Evolutionary conservation across 2,329 filamentous ascomycete genomes (phyloP), one percentile per base, ranked within the genome.

Genomic region (Venturiaceae sp.): DNA sequence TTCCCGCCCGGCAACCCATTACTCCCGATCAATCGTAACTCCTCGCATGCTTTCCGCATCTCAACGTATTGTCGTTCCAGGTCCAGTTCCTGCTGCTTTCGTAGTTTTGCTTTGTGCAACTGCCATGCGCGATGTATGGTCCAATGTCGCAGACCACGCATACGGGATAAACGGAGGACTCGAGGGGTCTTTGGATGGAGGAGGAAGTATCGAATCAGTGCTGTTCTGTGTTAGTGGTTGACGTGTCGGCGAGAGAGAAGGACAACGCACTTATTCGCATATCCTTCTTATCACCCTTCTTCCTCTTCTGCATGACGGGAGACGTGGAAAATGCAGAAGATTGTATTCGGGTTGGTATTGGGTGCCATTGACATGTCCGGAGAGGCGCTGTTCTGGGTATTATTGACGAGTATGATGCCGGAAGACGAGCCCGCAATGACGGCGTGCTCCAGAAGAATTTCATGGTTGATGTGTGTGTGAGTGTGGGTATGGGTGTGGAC

Each of bases 61-160:
- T 83, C 83, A 68, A 89, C 86, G 75, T 92, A 91, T 77, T 84
- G 83, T 44, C 88, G 80, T 75, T 90, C 83, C 52, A 96, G 80
- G 71, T 92, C 89, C 58, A 80, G 75, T 69, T 88, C 80, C 55
- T 84, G 80, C 36, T 77, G 75, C 63, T 81, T 77, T 53, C 85
- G 84, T 66, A 85, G 80, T 69, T 88, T 82, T 65, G 85, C 81
- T 66, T 86, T 84, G 75, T 87, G 87, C 32, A 97, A 80, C 67
- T 89, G 81, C 90, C 92, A 97, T 23, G 92, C 92, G 66, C 94
- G 91, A 79, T 97, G 92, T 73, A 99, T 97, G 55, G 94, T 97
- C 94, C 94, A 99, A 80, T 99, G 94, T 52, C 94, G 89, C 63
- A 99, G 84, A 73, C 85, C 83, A 59, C 94, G 86, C 73, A 87